Conservation (phyloP, 345 rosid genomes). For the Adansonia digitata region DNA sequence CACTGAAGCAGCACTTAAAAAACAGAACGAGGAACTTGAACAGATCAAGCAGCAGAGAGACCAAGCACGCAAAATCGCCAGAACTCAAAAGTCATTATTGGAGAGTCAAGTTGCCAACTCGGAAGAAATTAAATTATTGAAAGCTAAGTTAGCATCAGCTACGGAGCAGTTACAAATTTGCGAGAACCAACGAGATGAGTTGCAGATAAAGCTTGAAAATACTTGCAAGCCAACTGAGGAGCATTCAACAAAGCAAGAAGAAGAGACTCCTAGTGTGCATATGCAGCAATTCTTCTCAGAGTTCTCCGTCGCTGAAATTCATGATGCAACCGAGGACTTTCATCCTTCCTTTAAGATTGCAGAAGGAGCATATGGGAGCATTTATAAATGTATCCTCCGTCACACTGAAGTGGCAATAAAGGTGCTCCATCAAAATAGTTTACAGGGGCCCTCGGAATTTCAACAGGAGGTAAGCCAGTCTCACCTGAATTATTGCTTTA, state of each 20-base stretch:
- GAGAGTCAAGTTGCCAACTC: slow-evolving; percentile 10
- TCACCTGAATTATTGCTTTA: background rate
- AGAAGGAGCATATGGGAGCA: slow-evolving; percentile 26
- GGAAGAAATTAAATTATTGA: slow-evolving; percentile 11
- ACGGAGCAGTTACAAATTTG: slow-evolving; percentile 18
- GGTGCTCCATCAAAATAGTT: slow-evolving; percentile 23
- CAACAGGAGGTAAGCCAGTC: slow-evolving; percentile 31
- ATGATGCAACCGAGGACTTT: slow-evolving; percentile 30
- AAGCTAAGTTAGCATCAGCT: slow-evolving; percentile 10
- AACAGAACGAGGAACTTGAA: slow-evolving; percentile 30
- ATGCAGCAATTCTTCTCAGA: slow-evolving; percentile 18
- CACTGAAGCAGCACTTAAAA: slow-evolving; percentile 21
- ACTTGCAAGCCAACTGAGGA: slow-evolving; percentile 33
- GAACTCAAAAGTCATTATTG: slow-evolving; percentile 8
- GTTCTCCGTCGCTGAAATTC: slow-evolving; percentile 29
- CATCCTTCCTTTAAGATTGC: slow-evolving; percentile 27
- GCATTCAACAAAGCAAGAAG: slow-evolving; percentile 19
- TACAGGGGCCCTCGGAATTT: slow-evolving; percentile 18
- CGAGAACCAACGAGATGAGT: slow-evolving; percentile 26
- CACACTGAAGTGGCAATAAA: slow-evolving; percentile 38
- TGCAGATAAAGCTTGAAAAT: slow-evolving; percentile 28
- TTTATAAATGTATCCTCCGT: slow-evolving; percentile 33
- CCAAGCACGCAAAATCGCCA: slow-evolving; percentile 33
- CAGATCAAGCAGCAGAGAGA: slow-evolving; percentile 33
- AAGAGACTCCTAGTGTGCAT: slow-evolving; percentile 18